Base-by-base conservation (phyloP, 768 basidiomycete genomes). In the Tubosaeta sp. region DNA sequence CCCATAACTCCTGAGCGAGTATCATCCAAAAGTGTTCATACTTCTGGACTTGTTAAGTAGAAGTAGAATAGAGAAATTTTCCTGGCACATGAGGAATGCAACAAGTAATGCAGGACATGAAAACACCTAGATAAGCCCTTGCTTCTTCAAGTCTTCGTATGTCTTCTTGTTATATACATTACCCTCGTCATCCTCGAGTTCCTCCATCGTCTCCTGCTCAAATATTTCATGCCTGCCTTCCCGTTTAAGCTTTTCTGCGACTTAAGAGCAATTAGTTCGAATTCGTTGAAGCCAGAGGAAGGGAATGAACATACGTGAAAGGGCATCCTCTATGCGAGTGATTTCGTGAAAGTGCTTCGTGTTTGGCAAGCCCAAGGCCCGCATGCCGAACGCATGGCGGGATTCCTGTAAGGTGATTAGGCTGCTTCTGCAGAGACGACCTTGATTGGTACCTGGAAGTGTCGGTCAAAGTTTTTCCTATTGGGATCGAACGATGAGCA, bases 261-360 rank as follows among this genome's bases (percentile, higher is more conserved):
- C 94, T 97, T 57, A 29, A 43, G 35, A 35, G 49, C 13, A 3
- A 13, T 43, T 29, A 0, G 17, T 19, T 42, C 46, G 49, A 32
- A 32, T 48, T 19, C 41, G 46, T 37, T 27, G 33, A 39, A 31
- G 29, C 33, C 12, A 26, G 16, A 33, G 27, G 51, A 27, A 25
- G 39, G 38, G 31, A 31, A 55, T 27, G 42, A 27, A 84, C 93
- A 60, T 67, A 97, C 95, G 75, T 31, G 93, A 83, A 51, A 99
- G 82, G 0, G 95, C 97, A 74, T 99, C 97, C 63, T 94, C 90
- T 58, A 99, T 99, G 47, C 87, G 83, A 25, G 94, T 98, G 54
- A 99, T 97, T 71, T 97, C 97, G 65, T 97, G 94, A 77, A 98
- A 99, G 72, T 99, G 97, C 71, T 95, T 97, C 2, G 95, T 98